Base-by-base conservation (phyloP, 495 filamentous ascomycete genomes). In the Aspergillus funiculosus region DNA sequence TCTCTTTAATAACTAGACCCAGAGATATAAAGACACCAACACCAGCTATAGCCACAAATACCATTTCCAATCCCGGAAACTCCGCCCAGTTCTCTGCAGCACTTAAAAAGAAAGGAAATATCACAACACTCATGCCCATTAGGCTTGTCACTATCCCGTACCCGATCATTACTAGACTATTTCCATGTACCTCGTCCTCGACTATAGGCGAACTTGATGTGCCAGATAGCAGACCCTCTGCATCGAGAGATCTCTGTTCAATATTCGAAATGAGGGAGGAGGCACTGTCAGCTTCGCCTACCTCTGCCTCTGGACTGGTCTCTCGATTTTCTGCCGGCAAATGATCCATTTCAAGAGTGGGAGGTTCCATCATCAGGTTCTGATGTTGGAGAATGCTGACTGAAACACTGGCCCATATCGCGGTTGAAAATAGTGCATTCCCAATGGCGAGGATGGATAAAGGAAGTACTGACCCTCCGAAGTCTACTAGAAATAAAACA, bases 141-240 rank as follows among this genome's bases (percentile, higher is more conserved):
- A 46, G 15, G 25, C 43, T 46, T 1, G 43, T 9, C 24, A 46
- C 35, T 13, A 46, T 46, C 0, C 43, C 43, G 4, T 35, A 7
- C 5, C 43, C 43, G n/a, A 46, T n/a, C n/a, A n/a, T n/a, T n/a
- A n/a, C n/a, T n/a, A n/a, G n/a, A n/a, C n/a, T n/a, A n/a, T n/a
- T n/a, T n/a, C n/a, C n/a, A n/a, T n/a, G n/a, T n/a, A n/a, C n/a
- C n/a, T n/a, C n/a, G n/a, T n/a, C n/a, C n/a, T n/a, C n/a, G n/a
- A n/a, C n/a, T n/a, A n/a, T n/a, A n/a, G n/a, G n/a, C n/a, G n/a
- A n/a, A n/a, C n/a, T n/a, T n/a, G n/a, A n/a, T n/a, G n/a, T n/a
- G n/a, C n/a, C n/a, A n/a, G n/a, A n/a, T n/a, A n/a, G n/a, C n/a
- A n/a, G n/a, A n/a, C n/a, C n/a, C n/a, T n/a, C n/a, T n/a, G n/a